Percentiles rank a stretch among this genome's conserved stretches.
These are phyloP conservation scores for Tetrahymena thermophila DNA, from an alignment of 73 alveolate genomes.

Conservation along the genomic window DNA sequence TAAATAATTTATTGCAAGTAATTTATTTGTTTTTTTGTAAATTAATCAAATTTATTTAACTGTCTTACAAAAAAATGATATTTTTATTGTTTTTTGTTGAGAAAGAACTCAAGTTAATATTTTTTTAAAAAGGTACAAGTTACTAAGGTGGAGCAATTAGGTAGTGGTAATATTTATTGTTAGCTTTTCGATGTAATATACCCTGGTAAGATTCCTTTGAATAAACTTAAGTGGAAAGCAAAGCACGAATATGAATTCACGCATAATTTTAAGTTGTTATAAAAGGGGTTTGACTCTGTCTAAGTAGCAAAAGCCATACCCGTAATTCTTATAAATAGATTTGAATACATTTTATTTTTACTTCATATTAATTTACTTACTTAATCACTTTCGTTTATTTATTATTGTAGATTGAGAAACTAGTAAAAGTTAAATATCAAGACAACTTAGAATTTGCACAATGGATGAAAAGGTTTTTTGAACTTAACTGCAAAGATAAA, in stretches of 20 bases:
- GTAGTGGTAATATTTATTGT: slow-evolving; percentile 79
- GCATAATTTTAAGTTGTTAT: slow-evolving; percentile 64
- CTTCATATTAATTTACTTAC: neutral
- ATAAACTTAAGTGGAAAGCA: slow-evolving; percentile 74
- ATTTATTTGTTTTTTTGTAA: neutral
- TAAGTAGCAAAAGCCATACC: neutral
- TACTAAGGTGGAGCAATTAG: slow-evolving; percentile 49
- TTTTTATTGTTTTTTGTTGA: neutral
- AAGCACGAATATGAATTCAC: slow-evolving; percentile 67
- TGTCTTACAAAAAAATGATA: neutral
- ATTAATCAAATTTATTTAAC: neutral
- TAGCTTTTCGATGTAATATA: slow-evolving; percentile 66
- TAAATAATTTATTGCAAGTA: neutral
- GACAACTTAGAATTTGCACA: slow-evolving; percentile 68
- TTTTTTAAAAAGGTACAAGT: neutral
- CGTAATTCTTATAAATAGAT: neutral
- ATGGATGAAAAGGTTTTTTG: slow-evolving; percentile 71
- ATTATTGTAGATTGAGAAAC: slow-evolving; percentile 15
- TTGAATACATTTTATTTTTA: slow-evolving; percentile 33
- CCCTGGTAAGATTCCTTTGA: slow-evolving; percentile 61
- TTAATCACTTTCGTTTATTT: neutral
- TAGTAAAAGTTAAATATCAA: slow-evolving; percentile 64
- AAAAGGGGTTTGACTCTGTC: slow-evolving; percentile 18
- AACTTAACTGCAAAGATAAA: neutral
- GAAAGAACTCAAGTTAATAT: neutral